phyloP scores from a whole-genome alignment of 371 early-diverging fungal species.

The Syncephalastrum contaminatum region DNA sequence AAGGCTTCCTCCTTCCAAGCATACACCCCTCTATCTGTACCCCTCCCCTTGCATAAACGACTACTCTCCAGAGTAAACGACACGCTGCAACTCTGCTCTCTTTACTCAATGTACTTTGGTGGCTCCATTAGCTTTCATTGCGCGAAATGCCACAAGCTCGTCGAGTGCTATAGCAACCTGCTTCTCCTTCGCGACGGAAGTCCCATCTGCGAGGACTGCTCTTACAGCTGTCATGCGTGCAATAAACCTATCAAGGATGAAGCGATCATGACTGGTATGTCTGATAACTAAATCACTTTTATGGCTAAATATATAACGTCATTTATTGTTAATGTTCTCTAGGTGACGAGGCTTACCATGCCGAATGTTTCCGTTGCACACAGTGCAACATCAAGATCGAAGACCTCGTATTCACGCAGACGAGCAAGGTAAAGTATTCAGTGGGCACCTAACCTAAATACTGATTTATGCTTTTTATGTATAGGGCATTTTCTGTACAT shows the following conservation, averaged over 20 bases:
- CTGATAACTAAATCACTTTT: not conserved
- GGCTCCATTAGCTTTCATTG: conserved; percentile 65
- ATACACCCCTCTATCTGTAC: not conserved
- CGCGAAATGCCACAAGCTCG: conserved; percentile 71
- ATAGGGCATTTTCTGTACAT: conserved; percentile 53
- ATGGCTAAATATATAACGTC: not conserved
- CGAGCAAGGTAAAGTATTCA: conserved; percentile 54
- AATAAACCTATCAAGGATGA: conserved; percentile 82
- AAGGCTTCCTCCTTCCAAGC: conserved; percentile 5
- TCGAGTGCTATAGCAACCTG: conserved; percentile 79
- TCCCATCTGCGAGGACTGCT: conserved; percentile 86
- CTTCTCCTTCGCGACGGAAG: conserved; percentile 80
- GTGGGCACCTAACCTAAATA: not conserved
- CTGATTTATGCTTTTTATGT: conserved; percentile 7
- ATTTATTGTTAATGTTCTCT: conserved; percentile 2
- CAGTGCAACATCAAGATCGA: conserved; percentile 73
- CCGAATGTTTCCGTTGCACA: conserved; percentile 81
- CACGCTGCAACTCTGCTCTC: not conserved
- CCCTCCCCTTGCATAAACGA: not conserved
- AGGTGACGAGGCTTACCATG: conserved; percentile 85
- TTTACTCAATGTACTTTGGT: conserved; percentile 9
- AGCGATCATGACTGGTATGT: conserved; percentile 81
- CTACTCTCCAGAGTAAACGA: conserved; percentile 3
- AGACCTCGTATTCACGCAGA: conserved; percentile 79
- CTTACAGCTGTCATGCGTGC: conserved; percentile 82